Evolutionary conservation across 176 grass and related monocot genomes (phyloP), one percentile per base, ranked within the genome.

Genomic region (Triticum dicoccoides): DNA sequence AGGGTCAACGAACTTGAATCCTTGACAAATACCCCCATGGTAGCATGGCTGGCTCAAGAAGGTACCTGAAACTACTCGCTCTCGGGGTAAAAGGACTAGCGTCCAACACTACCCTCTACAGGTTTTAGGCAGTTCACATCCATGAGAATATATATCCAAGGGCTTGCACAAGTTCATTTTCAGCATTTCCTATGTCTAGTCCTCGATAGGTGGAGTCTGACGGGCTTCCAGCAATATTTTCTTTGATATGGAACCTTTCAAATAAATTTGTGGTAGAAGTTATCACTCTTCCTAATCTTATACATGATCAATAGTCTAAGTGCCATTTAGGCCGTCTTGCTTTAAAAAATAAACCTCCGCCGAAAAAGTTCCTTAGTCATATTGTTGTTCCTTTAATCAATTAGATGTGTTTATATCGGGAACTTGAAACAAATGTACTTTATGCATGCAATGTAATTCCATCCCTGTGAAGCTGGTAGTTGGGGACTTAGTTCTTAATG

Each of bases 371-470:
- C 21, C 11, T 80, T 80, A 14, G 52, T 78, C 17, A 18, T 35
- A 64, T 42, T 64, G n/a, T 5, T 80, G 20, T 64, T 61, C 4
- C 32, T 41, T 63, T 63, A 63, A 64, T 63, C 15, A 64, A 64
- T 62, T 15, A 41, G n/a, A 64, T 27, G 35, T 24, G 34, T 1
- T 64, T 80, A 42, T 64, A 80, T 29, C 13, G n/a, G 52, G 23
- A 42, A 83, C 33, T 30, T 42, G 68, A 58, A 71, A 32, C 6
- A 30, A 73, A 83, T 11, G 1, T 86, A 81, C 51, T 86, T 61
- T 34, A 39, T 68, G 58, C 56, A 81, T 44, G 24, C 77, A 77
- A 54, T 72, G 20, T 35, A 68, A 90, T 62, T 76, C 47, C 47
- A 62, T 62, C 59, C 59, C 9, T 9, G n/a, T 62, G 13, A 62